Evolutionary conservation across 345 rosid genomes (phyloP).

Genomic region (Aethionema arabicum): DNA sequence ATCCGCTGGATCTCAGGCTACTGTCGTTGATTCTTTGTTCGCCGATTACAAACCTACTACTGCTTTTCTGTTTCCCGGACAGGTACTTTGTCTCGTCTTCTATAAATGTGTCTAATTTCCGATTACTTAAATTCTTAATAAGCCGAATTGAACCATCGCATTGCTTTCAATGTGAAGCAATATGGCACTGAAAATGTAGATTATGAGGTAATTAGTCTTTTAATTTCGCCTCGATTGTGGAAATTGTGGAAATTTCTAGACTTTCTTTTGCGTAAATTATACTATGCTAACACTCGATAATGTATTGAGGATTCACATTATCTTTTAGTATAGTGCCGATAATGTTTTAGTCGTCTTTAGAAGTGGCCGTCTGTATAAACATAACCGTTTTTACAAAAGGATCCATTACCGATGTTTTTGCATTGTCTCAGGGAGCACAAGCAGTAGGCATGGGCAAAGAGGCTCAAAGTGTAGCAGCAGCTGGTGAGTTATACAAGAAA

Average conservation of each 20-base stretch:
- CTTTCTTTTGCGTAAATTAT: not conserved
- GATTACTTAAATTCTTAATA: not conserved
- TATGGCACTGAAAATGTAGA: constrained; percentile 22
- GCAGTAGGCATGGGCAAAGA: constrained; percentile 97
- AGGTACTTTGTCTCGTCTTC: constrained; percentile 46
- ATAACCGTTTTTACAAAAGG: not conserved
- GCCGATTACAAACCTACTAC: constrained; percentile 69
- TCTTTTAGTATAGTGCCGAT: not conserved
- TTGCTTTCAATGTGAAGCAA: not conserved
- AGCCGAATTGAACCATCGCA: not conserved
- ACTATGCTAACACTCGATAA: not conserved
- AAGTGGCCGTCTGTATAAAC: not conserved
- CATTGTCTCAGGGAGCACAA: constrained; percentile 78
- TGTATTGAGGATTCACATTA: not conserved
- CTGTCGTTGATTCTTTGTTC: constrained; percentile 60
- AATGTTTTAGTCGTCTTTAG: not conserved
- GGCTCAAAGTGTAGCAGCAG: constrained; percentile 70
- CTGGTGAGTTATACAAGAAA: constrained; percentile 70
- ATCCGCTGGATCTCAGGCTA: constrained; percentile 58
- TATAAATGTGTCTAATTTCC: not conserved
- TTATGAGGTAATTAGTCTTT: not conserved
- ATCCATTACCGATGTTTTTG: constrained; percentile 7
- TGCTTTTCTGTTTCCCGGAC: constrained; percentile 95
- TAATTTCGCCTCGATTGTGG: constrained; percentile 5
- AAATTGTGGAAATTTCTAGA: not conserved